These are phyloP conservation scores for Ganoderma sinense DNA, from an alignment of 1,284 basidiomycete genomes.

Conservation along the genomic window DNA sequence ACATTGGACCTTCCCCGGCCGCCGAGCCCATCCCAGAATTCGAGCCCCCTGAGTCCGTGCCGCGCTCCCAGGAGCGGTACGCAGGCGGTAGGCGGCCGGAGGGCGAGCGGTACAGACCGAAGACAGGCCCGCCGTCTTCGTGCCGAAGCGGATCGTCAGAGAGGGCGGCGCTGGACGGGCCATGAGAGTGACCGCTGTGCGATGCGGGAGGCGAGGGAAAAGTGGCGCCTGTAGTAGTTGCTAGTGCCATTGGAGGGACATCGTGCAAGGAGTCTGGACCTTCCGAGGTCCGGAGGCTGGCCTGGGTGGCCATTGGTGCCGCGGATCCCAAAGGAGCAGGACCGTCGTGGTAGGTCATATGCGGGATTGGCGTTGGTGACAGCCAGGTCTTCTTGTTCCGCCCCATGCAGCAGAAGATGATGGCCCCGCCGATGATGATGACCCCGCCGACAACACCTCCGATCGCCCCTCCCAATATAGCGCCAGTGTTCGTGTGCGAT, in stretches of 20 bases:
- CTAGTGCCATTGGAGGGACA: not conserved
- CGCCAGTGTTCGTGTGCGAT: not conserved
- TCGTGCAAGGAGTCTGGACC: not conserved
- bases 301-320: not conserved
- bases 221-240: not conserved
- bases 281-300: not conserved
- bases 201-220: not conserved
- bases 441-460: slow-evolving; percentile 7
- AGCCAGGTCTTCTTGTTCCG: slow-evolving; percentile 1
- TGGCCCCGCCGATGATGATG: not conserved
- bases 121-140: slow-evolving; percentile 20
- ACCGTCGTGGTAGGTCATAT: not conserved
- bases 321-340: not conserved
- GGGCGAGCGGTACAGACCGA: slow-evolving; percentile 14
- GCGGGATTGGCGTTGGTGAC: slow-evolving; percentile 6
- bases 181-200: not conserved
- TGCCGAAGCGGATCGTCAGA: slow-evolving; percentile 14
- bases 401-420: slow-evolving; percentile 16
- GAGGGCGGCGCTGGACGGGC: not conserved
- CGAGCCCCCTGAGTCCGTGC: not conserved
- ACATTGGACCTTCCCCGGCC: not conserved
- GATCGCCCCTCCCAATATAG: not conserved
- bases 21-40: not conserved
- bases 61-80: slow-evolving; percentile 28
- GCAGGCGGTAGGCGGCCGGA: slow-evolving; percentile 28